These are phyloP conservation scores for Aegilops bicornis DNA, from an alignment of 176 grass and related monocot species.

Conservation along the genomic window DNA sequence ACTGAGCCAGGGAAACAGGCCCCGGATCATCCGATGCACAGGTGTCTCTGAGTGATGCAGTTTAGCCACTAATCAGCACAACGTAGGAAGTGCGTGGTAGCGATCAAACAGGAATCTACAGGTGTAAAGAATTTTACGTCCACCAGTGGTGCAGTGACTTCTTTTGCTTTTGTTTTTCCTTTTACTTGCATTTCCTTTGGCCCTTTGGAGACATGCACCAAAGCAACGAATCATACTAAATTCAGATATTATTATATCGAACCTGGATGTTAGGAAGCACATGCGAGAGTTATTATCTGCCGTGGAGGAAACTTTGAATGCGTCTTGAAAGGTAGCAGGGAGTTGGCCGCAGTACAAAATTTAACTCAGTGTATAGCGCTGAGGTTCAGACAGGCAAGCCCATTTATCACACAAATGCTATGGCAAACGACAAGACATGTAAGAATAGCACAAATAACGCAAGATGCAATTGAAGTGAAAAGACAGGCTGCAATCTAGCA, in stretches of 20 bases:
- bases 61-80: neutral
- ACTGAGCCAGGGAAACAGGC: too few species aligned
- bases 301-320: too few species aligned
- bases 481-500: neutral
- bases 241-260: too few species aligned
- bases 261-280: too few species aligned
- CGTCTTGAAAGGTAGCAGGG: too few species aligned
- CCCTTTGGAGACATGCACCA: neutral
- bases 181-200: neutral
- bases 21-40: neutral
- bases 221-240: too few species aligned
- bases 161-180: neutral
- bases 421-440: neutral
- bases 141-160: neutral
- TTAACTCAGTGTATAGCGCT: neutral
- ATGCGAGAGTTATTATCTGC: too few species aligned
- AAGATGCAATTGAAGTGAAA: slow-evolving; percentile 6
- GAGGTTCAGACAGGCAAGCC: neutral
- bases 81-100: neutral
- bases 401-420: neutral
- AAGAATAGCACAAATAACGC: neutral
- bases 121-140: neutral
- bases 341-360: neutral
- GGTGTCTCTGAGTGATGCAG: neutral
- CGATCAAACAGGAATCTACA: neutral